A percentile compares a stretch with the other conserved stretches of the same genome.
Evolutionary conservation across 495 filamentous ascomycete species (phyloP).

Genomic region (Neurospora terricola): DNA sequence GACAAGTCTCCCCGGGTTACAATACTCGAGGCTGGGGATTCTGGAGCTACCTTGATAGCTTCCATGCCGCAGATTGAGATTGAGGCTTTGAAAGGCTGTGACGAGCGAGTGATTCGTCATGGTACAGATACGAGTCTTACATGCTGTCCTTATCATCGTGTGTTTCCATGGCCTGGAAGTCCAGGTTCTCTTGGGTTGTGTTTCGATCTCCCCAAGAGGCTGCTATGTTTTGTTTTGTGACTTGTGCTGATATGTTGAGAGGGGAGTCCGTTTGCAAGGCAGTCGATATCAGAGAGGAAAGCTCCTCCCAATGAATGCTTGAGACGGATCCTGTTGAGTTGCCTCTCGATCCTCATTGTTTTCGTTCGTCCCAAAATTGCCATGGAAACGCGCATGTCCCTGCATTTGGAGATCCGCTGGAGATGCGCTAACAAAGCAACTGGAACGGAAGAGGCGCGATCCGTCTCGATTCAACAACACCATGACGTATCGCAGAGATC

Average conservation of each 20-base stretch:
- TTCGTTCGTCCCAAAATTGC: not conserved
- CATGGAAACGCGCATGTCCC: not conserved
- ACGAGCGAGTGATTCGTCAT: slow-evolving; percentile 58
- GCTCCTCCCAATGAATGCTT: not conserved
- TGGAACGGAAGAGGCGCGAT: slow-evolving; percentile 5
- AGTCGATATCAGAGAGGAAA: not conserved
- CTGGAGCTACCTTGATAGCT: slow-evolving; percentile 44
- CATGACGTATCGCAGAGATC: slow-evolving; percentile 16
- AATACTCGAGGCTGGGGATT: slow-evolving; percentile 40
- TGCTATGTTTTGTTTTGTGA: not conserved
- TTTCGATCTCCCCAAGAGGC: not conserved
- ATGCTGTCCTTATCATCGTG: slow-evolving; percentile 25
- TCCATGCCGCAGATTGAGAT: slow-evolving; percentile 43
- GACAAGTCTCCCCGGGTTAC: slow-evolving; percentile 38
- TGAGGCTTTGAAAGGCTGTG: slow-evolving; percentile 82
- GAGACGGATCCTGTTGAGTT: not conserved
- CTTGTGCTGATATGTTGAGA: not conserved
- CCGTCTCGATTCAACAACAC: slow-evolving; percentile 10
- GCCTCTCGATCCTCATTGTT: not conserved
- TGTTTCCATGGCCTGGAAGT: not conserved
- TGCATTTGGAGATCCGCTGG: not conserved
- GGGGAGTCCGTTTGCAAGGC: not conserved
- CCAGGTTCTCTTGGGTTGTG: not conserved
- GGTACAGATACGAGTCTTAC: slow-evolving; percentile 97
- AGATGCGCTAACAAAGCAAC: slow-evolving; percentile 15